A percentile compares a stretch with the other conserved stretches of the same genome.
phyloP scores from a whole-genome alignment of 805 yeast genomes.

The Suhomyces pyralidae region DNA sequence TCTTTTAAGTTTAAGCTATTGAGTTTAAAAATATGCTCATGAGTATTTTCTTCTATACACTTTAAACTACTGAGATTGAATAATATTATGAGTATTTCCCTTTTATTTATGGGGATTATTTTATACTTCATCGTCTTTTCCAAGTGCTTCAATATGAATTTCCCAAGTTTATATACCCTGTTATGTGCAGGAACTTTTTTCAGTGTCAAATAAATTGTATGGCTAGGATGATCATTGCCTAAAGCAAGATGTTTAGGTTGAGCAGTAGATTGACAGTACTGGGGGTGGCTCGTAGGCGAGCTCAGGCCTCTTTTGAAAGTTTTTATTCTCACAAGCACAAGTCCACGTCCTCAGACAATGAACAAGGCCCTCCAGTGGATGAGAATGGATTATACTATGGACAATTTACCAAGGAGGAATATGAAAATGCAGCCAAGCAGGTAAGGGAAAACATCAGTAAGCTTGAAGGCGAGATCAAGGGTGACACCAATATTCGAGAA shows the following conservation, averaged over 20 bases:
- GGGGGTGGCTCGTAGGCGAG: neutral
- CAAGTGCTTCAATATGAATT: too few relatives aligned
- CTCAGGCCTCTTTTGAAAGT: neutral
- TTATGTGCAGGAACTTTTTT: neutral
- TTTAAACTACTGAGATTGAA: too few relatives aligned
- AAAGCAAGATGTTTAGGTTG: neutral
- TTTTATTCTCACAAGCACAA: neutral
- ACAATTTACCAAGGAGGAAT: slow-evolving; percentile 36
- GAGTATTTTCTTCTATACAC: too few relatives aligned
- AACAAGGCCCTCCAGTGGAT: slow-evolving; percentile 13
- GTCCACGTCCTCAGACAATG: neutral
- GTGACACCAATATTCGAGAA: slow-evolving; percentile 32
- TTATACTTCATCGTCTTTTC: too few relatives aligned
- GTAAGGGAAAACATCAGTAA: slow-evolving; percentile 29
- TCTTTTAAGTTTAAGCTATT: too few relatives aligned
- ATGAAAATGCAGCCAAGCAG: slow-evolving; percentile 35
- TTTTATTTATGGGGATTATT: too few relatives aligned
- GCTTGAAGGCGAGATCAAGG: slow-evolving; percentile 37
- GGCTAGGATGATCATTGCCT: neutral
- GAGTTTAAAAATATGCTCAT: too few relatives aligned
- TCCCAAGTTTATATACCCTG: too few relatives aligned
- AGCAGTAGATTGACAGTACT: neutral
- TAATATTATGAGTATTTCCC: too few relatives aligned
- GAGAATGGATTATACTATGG: slow-evolving; percentile 33
- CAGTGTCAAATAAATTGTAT: neutral